phyloP scores from a whole-genome alignment of 2,329 filamentous ascomycete species.

The Byssochlamys sp. region DNA sequence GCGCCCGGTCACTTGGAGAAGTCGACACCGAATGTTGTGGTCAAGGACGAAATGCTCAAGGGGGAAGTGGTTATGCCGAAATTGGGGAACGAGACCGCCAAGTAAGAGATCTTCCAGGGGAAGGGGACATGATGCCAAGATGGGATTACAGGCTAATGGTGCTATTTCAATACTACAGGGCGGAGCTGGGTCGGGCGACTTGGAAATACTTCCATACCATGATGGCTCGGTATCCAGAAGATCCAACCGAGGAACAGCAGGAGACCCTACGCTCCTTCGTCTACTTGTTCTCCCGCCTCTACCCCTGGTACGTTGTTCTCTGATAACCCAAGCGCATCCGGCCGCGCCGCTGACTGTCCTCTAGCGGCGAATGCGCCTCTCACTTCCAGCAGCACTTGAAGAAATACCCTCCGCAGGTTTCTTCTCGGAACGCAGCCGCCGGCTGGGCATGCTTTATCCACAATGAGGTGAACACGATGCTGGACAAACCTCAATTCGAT shows the following conservation, averaged over 20 bases:
- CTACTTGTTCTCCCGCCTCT: constrained; percentile 55
- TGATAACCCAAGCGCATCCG: background rate
- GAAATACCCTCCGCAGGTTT: constrained; percentile 56
- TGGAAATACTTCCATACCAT: constrained; percentile 61
- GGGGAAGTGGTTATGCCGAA: constrained; percentile 39
- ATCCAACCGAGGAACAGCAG: constrained; percentile 51
- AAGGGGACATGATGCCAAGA: background rate
- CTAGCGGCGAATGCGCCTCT: constrained; percentile 54
- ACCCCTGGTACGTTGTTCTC: constrained; percentile 45
- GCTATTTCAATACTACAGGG: constrained; percentile 29
- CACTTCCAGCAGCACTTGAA: constrained; percentile 54
- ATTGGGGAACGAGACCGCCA: constrained; percentile 41
- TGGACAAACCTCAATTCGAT: constrained; percentile 53
- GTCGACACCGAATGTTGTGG: constrained; percentile 13
- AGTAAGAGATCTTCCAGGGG: constrained; percentile 21
- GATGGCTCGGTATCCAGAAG: constrained; percentile 56
- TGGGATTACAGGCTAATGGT: background rate
- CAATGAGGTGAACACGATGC: constrained; percentile 55
- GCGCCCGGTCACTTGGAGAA: constrained; percentile 33
- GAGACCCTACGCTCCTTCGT: constrained; percentile 52
- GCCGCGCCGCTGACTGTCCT: constrained; percentile 7
- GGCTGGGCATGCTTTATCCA: constrained; percentile 59
- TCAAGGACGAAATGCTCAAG: constrained; percentile 29
- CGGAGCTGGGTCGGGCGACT: constrained; percentile 54
- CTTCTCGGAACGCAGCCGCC: constrained; percentile 51